Evolutionary conservation across 1,139 yeast genomes (phyloP).

Genomic region (Yarrowia galli): DNA sequence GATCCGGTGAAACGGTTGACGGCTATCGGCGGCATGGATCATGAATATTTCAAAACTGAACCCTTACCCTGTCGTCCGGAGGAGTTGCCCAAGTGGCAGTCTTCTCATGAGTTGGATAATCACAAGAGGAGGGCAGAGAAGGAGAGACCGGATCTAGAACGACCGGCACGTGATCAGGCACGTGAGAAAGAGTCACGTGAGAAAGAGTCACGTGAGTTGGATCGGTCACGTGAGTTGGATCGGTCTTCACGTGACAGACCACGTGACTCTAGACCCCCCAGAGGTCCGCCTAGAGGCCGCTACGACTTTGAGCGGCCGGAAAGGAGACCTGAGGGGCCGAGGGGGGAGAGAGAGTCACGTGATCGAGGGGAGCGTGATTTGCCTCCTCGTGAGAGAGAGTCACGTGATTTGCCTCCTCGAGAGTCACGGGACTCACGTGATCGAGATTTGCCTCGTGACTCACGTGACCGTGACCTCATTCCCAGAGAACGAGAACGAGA

Average conservation of each 20-base stretch:
- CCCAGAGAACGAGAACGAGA: too few species aligned
- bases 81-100: conserved; percentile 52
- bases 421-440: too few species aligned
- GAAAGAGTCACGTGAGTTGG: neutral
- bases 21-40: conserved; percentile 66
- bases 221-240: neutral
- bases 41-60: conserved; percentile 72
- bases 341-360: neutral
- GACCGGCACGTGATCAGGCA: neutral
- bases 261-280: neutral
- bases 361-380: too few species aligned
- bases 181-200: neutral
- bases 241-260: neutral
- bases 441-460: too few species aligned
- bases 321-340: too few species aligned
- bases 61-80: conserved; percentile 70
- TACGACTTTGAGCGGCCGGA: conserved; percentile 13
- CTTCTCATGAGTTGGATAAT: conserved; percentile 41
- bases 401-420: neutral
- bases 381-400: neutral
- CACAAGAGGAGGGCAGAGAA: conserved; percentile 24
- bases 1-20: conserved; percentile 70
- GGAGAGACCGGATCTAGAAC: conserved; percentile 20
- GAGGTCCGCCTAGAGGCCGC: neutral
- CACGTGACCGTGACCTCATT: too few species aligned